Base-by-base conservation (phyloP, 139 green algal genomes). In the Diplosphaera chodatii region DNA sequence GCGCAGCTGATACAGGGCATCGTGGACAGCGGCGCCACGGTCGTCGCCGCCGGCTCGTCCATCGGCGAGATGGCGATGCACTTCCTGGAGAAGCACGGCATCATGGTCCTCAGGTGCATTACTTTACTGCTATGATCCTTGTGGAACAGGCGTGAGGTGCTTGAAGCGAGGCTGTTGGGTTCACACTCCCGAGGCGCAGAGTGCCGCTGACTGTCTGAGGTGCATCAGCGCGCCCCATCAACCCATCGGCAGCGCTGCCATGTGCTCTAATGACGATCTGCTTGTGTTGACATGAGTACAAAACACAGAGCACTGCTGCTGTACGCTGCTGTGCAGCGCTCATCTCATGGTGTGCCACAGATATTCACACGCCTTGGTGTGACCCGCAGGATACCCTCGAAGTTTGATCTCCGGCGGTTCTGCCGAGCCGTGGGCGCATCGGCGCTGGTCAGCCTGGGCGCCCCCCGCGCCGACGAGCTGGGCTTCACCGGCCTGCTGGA, bases 11-110 rank as follows among this genome's bases (percentile, higher is more conserved):
- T 97, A 69, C 90, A 92, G 78, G 83, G 69, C 33, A 92, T 98
- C 32, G 82, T 85, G 29, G 91, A 91, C 72, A 67, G 63, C n/a
- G 82, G 82, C 32, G 82, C 76, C 32, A 79, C 73, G 64, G 85
- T 98, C 30, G 86, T 98, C 29, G 83, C 96, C 32, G 88, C 83
- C 56, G 92, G 94, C 48, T 73, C 78, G 28, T 77, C 81, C 27
- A 88, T 98, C 78, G 94, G 93, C 18, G 95, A 99, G 77, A 97
- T 99, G 91, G 95, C 95, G 23, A 83, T 98, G 83, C 95, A 99
- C 88, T 99, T 98, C 75, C 80, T 97, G 10, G 93, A 99, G 72
- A 92, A 94, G 75, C 95, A 97, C 80, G 81, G 82, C 64, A 73
- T 96, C 64, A 91, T 94, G 85, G 82, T 85, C 8, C 28, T 91